Base-by-base conservation (phyloP, 805 yeast genomes). In the Starmerella tilneyi region DNA sequence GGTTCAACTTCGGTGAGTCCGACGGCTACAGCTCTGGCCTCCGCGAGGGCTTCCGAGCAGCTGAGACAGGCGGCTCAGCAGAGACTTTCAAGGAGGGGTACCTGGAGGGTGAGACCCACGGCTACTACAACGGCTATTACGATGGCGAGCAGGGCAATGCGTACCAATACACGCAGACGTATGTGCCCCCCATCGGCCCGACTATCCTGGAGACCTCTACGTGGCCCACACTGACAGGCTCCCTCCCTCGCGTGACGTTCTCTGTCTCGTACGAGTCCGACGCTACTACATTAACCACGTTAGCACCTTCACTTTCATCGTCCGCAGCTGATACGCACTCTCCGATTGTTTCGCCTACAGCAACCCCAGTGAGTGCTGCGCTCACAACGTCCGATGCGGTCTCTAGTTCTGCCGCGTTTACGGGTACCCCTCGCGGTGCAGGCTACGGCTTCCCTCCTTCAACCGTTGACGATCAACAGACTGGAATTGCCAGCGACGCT, bases 1-100 rank as follows among this genome's bases (percentile, higher is more conserved):
- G 45, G 5, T 38, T 40, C 23, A 17, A 27, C 12, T 15, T 43
- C 11, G 48, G 52, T 15, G 52, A 47, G 16, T 20, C 15, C 9
- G 45, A 39, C 23, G 45, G 48, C 5, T 49, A 49, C 46, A 43
- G 34, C 22, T 30, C 47, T 11, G 56, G 56, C 2, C 47, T 34
- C 35, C 29, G 31, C 3, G 50, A 43, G 29, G 55, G 53, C 9
- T 46, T 31, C 29, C 39, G 44, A 1, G 52, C 52, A 11, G 49
- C 51, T 13, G 45, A 41, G 16, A 43, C 46, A 3, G 45, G 45
- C 4, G 17, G 23, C 13, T 5, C 17, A 8, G 24, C 33, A 12
- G 39, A 28, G 7, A 30, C 44, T 11, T 43, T 34, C 38, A 15
- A 19, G 15, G 39, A 42, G 20, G 52, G 45, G 19, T 45, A 44